These are phyloP conservation scores for Cadophora malorum DNA, from an alignment of 2,329 filamentous ascomycete species.

Conservation along the genomic window DNA sequence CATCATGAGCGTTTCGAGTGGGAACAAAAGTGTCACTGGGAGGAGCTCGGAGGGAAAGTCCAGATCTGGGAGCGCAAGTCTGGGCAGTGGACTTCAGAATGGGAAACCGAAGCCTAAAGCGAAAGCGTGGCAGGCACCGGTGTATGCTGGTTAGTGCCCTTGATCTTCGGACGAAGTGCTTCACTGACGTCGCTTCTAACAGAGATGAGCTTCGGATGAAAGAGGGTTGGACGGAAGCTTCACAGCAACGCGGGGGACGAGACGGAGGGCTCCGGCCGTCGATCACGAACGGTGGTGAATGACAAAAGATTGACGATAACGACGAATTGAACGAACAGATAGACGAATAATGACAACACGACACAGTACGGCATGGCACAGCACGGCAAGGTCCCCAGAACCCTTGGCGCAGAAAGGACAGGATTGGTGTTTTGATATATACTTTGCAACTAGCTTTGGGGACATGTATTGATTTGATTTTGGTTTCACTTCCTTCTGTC, in stretches of 20 bases:
- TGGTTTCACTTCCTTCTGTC: not conserved
- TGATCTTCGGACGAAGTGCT: not conserved
- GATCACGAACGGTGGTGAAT: not conserved
- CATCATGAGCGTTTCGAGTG: constrained; percentile 35
- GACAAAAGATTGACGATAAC: not conserved
- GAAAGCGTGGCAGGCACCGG: constrained; percentile 50
- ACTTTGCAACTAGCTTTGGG: not conserved
- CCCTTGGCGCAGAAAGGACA: not conserved
- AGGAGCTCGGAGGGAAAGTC: constrained; percentile 44
- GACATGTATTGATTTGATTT: constrained; percentile 17
- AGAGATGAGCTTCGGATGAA: constrained; percentile 23
- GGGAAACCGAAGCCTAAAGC: constrained; percentile 45
- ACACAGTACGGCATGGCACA: not conserved
- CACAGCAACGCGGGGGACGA: not conserved
- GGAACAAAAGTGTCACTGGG: constrained; percentile 30
- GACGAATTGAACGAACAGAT: constrained; percentile 1
- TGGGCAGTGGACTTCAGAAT: constrained; percentile 33
- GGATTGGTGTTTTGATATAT: constrained; percentile 18
- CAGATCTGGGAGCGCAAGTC: constrained; percentile 40
- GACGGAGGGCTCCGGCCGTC: not conserved
- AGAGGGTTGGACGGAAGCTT: not conserved
- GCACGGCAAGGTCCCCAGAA: not conserved
- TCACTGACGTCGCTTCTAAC: not conserved
- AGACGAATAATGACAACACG: constrained; percentile 3
- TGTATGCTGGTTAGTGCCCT: constrained; percentile 46